Evolutionary conservation across 129 eudicot genomes (phyloP), one percentile per base, ranked within the genome.

Genomic region (Artemisia tridentata): DNA sequence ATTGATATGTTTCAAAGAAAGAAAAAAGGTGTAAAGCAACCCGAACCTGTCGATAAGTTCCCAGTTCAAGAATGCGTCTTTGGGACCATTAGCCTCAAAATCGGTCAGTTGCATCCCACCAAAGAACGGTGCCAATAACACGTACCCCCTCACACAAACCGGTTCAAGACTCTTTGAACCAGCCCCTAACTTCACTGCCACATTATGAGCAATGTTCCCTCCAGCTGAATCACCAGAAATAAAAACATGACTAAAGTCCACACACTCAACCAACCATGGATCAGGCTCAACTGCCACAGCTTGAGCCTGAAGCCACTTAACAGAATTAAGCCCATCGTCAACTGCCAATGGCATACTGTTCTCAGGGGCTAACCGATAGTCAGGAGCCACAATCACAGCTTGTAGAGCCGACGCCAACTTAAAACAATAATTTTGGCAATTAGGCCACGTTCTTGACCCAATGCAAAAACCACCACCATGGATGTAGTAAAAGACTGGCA

Each of bases 391-490:
- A 1, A 90, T 21, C 63, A 90, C 85, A 23, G 91, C 95, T 56
- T 75, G 89, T 1, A 90, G 83, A 82, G 76, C 83, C 4, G 61
- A 27, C 17, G 97, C 95, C 53, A 90, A 80, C 84, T 78, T 68
- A 61, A 87, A 80, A 45, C 97, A 90, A 43, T 85, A 87, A 81
- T 87, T 90, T 29, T 90, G 97, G 72, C 89, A 87, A 31, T 90
- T 87, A 0, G 97, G 97, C 97, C 95, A 90, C 4, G 95, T 81
- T 41, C 97, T 64, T 1, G 95, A 87, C 51, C 97, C 95, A 49
- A 90, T 87, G 80, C 97, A 90, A 41, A 87, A 90, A 23, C 97
- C 97, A 3, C 97, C 97, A 15, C 97, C 97, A 57, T 85, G 95
- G 16, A 90, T 79, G 72, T 87, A 90, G 84, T 83, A 90, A 71